Base-by-base conservation (phyloP, 345 rosid genomes). In the Firmiana major region DNA sequence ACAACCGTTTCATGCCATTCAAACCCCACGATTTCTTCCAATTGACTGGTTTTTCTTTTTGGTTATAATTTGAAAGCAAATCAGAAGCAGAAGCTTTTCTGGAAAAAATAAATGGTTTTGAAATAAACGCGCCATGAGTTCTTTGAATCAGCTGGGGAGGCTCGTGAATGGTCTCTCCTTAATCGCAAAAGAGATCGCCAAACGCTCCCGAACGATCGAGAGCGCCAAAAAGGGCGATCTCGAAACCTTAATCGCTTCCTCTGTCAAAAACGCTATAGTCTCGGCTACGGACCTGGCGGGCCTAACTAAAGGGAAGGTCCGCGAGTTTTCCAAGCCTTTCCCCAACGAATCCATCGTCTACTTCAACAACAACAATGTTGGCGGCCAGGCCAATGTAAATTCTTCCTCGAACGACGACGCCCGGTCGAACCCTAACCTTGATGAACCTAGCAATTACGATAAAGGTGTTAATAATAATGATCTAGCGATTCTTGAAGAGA, bases 211-310 rank as follows among this genome's bases (percentile, higher is more conserved):
- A 13, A 72, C 85, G 70, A 31, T 86, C 71, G 81, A 79, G 9
- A 43, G 81, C 46, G 86, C 89, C 53, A 83, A 85, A 16, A 78
- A 75, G 4, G 92, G 90, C 62, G 94, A 90, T 79, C 73, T 92
- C 53, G 86, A 87, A 81, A 86, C 87, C 71, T 85, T 93, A 68
- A 73, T 91, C 11, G 51, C 85, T 15, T 88, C 92, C 24, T 77
- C 92, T 1, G 87, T 90, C 53, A 96, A 89, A 79, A 88, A 83
- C 22, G 93, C 85, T 53, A 49, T 96, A 10, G 87, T 92, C 36
- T 83, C 95, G 21, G 94, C 90, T 81, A 91, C 97, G 74, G 97
- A 96, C 76, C 54, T 94, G 16, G 80, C 92, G n/a, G 97, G 97
- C 53, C 89, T 96, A 43, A 91, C 97, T 13, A 89, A 82, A 75